A percentile compares a stretch with the other conserved stretches of the same genome.
phyloP scores from a whole-genome alignment of 23 red algal genomes.

The Cyanidium caldarium region DNA sequence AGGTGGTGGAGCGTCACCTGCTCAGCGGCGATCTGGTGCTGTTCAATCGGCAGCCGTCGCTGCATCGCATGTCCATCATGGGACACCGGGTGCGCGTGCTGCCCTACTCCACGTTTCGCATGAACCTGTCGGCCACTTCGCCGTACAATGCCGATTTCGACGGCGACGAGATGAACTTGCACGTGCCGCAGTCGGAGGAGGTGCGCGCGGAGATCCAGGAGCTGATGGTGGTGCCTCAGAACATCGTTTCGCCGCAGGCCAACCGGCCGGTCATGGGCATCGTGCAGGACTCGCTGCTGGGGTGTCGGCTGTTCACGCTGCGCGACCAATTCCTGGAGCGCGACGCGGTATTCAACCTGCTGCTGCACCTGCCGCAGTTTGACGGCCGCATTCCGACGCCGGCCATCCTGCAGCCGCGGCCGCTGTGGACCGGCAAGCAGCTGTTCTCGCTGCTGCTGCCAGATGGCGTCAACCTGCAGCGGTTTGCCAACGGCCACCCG shows the following conservation, averaged over 20 bases:
- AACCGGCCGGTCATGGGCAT: constrained; percentile 99
- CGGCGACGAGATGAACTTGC: constrained; percentile 99
- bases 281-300: constrained; percentile 94
- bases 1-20: constrained; percentile 86
- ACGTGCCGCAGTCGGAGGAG: constrained; percentile 75
- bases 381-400: constrained; percentile 68
- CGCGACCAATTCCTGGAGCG: constrained; percentile 73
- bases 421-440: constrained; percentile 98
- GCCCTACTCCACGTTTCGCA: constrained; percentile 94
- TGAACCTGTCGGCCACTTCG: constrained; percentile 85
- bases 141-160: constrained; percentile 99
- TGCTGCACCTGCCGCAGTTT: constrained; percentile 81
- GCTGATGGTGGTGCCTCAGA: constrained; percentile 88
- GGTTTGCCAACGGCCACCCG: constrained; percentile 66
- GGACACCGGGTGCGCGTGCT: constrained; percentile 90
- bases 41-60: constrained; percentile 94
- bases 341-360: constrained; percentile 81
- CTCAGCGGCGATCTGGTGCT: constrained; percentile 81
- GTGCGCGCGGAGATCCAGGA: constrained; percentile 83
- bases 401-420: constrained; percentile 75
- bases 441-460: constrained; percentile 87
- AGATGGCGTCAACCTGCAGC: constrained; percentile 61
- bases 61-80: constrained; percentile 99
- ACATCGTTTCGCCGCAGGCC: constrained; percentile 91
- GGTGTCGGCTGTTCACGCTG: constrained; percentile 91